Conservation (phyloP, 768 basidiomycete species). For the Lactarius hengduanensis region DNA sequence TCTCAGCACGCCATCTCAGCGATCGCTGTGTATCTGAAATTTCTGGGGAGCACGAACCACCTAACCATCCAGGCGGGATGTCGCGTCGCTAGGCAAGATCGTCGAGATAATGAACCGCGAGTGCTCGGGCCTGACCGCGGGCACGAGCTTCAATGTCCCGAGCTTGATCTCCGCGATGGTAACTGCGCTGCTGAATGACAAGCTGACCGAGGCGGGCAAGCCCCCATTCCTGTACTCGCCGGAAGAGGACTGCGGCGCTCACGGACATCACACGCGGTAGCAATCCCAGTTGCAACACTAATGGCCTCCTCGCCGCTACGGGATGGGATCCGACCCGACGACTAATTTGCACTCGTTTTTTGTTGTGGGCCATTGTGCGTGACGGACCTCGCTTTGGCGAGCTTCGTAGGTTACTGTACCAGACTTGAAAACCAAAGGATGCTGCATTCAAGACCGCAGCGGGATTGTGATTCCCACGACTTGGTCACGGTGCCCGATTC, state of each 20-base stretch:
- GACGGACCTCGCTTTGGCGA: neutral
- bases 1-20: constrained; percentile 33
- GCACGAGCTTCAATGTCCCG: constrained; percentile 35
- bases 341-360: neutral
- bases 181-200: constrained; percentile 38
- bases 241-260: no score
- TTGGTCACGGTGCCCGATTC: neutral
- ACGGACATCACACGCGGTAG: constrained; percentile 38
- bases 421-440: no score
- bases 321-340: constrained; percentile 22
- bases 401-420: neutral
- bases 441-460: neutral
- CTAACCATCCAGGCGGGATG: constrained; percentile 41
- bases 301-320: constrained; percentile 15
- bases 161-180: constrained; percentile 38
- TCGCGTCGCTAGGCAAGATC: constrained; percentile 42
- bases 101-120: constrained; percentile 35
- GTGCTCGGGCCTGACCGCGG: no score
- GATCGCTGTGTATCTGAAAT: constrained; percentile 39
- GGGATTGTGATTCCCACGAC: neutral
- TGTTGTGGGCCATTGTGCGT: neutral
- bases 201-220: constrained; percentile 34
- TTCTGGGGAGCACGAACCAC: constrained; percentile 33
- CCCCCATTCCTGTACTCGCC: constrained; percentile 35
- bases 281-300: constrained; percentile 18